phyloP scores from a whole-genome alignment of 805 yeast genomes.

The Debaryomyces prosopidis region DNA sequence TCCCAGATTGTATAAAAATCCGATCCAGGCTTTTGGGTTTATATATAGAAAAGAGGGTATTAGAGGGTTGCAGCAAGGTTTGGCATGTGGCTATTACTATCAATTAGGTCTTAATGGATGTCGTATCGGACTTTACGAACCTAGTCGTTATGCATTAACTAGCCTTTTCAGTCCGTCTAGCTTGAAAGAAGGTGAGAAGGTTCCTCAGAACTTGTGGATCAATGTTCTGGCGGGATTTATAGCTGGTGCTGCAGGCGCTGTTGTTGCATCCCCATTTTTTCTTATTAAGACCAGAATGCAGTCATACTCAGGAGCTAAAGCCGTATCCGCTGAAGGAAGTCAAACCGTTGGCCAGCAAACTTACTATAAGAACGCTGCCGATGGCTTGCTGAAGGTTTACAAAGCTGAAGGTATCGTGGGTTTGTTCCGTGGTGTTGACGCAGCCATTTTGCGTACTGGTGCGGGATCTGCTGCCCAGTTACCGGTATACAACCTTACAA shows the following conservation, averaged over 20 bases:
- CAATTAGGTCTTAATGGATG: slow-evolving; percentile 93
- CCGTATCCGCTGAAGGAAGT: slow-evolving; percentile 28
- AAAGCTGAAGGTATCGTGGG: slow-evolving; percentile 74
- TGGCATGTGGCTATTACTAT: slow-evolving; percentile 84
- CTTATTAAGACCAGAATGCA: slow-evolving; percentile 96
- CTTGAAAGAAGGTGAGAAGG: slow-evolving; percentile 42
- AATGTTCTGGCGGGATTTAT: slow-evolving; percentile 79
- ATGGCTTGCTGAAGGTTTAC: slow-evolving; percentile 67
- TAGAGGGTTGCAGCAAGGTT: slow-evolving; percentile 85
- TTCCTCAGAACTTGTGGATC: slow-evolving; percentile 45
- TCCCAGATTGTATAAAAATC: slow-evolving; percentile 68
- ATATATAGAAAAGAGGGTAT: slow-evolving; percentile 83
- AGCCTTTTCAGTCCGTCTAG: slow-evolving; percentile 48
- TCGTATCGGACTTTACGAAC: slow-evolving; percentile 92
- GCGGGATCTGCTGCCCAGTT: slow-evolving; percentile 94
- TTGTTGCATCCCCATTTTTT: slow-evolving; percentile 87
- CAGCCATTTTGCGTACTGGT: slow-evolving; percentile 92
- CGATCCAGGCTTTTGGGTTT: slow-evolving; percentile 76
- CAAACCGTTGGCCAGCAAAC: slow-evolving; percentile 83
- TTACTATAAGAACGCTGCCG: slow-evolving; percentile 66
- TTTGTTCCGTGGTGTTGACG: slow-evolving; percentile 86
- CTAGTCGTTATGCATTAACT: slow-evolving; percentile 65
- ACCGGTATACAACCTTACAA: slow-evolving; percentile 83
- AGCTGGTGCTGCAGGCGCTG: slow-evolving; percentile 88
- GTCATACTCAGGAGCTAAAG: slow-evolving; percentile 57